Conservation (phyloP, 1,284 basidiomycete genomes). For the Phellopilus nigrolimitatus region DNA sequence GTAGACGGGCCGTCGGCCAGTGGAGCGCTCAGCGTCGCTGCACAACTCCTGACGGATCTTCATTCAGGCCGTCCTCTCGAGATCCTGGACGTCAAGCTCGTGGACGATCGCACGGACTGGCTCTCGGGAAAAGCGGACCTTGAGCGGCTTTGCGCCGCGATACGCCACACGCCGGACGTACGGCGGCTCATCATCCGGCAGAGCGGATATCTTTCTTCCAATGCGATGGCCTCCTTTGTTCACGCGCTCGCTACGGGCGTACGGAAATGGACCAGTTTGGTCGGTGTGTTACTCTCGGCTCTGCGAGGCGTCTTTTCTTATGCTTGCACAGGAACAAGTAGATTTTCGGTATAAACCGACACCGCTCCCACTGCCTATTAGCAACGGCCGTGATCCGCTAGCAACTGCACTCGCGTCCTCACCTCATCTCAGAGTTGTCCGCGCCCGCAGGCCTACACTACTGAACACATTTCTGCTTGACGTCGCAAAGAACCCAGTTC, state of each 20-base stretch:
- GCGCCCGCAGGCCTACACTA: constrained; percentile 41
- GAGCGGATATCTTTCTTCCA: constrained; percentile 7
- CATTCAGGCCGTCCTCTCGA: constrained; percentile 24
- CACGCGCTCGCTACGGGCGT: constrained; percentile 9
- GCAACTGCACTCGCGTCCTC: constrained; percentile 34
- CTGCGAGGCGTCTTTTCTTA: constrained; percentile 13
- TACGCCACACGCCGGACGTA: constrained; percentile 26
- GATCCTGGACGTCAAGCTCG: constrained; percentile 42
- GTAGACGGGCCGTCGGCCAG: constrained; percentile 31
- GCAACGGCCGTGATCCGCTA: constrained; percentile 24
- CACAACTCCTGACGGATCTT: neutral
- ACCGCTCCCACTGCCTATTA: constrained; percentile 21
- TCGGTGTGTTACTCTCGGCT: constrained; percentile 19
- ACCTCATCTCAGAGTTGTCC: constrained; percentile 37
- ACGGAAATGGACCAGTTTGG: constrained; percentile 9
- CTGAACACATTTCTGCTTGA: constrained; percentile 45
- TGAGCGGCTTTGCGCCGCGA: constrained; percentile 37
- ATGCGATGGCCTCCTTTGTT: neutral
- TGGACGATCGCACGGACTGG: constrained; percentile 27
- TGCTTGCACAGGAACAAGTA: constrained; percentile 35
- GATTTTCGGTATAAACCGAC: constrained; percentile 45
- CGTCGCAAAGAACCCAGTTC: constrained; percentile 37
- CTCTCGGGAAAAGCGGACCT: constrained; percentile 28
- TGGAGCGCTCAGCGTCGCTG: constrained; percentile 31
- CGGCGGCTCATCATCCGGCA: constrained; percentile 11